Evolutionary conservation across 345 rosid species (phyloP).

Genomic region (Isatis tinctoria): DNA sequence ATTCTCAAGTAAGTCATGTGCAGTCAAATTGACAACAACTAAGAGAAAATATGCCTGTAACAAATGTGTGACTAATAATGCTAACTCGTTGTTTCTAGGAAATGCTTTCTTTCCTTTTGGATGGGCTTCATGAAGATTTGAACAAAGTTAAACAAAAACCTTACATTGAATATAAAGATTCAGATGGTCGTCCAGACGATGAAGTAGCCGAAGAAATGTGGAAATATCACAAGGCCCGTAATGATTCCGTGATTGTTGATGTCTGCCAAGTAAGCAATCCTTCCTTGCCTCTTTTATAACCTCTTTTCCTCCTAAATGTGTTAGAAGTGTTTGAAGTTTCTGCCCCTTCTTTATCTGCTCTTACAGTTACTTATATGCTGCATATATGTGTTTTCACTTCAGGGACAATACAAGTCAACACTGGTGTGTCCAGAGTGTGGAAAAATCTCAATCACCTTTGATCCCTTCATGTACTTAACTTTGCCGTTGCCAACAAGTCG

Average conservation of each 20-base stretch:
- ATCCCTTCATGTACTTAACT: constrained; percentile 93
- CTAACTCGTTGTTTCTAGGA: constrained; percentile 42
- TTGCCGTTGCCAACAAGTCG: constrained; percentile 84
- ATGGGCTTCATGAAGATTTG: constrained; percentile 95
- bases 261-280: constrained; percentile 71
- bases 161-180: constrained; percentile 82
- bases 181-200: constrained; percentile 69
- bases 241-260: constrained; percentile 96
- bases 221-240: constrained; percentile 88
- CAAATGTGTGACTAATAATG: not conserved
- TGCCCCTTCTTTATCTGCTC: not conserved
- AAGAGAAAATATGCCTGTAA: not conserved
- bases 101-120: constrained; percentile 86
- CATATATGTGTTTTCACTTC: constrained; percentile 30
- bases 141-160: constrained; percentile 87
- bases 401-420: constrained; percentile 98
- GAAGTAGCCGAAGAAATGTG: constrained; percentile 90
- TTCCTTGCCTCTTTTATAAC: constrained; percentile 7
- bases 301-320: not conserved
- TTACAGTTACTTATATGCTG: not conserved
- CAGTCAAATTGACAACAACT: not conserved
- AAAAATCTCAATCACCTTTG: constrained; percentile 85
- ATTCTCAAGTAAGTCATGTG: constrained; percentile 74
- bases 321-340: not conserved
- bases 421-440: constrained; percentile 83